These are phyloP conservation scores for Cadophora luteo-olivacea DNA, from an alignment of 2,329 filamentous ascomycete genomes.

Conservation along the genomic window DNA sequence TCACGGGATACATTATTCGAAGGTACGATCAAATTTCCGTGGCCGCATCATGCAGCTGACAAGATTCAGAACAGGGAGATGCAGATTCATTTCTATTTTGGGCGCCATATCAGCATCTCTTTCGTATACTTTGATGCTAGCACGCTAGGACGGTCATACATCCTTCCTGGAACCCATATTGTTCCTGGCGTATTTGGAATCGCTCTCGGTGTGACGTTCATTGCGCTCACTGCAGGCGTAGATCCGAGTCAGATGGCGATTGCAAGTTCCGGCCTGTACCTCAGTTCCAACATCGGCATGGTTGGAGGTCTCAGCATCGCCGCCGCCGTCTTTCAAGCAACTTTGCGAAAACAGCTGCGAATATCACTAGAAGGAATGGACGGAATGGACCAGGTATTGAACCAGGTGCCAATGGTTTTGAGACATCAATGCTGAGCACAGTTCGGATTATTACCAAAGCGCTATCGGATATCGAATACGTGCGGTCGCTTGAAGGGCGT, in stretches of 20 bases:
- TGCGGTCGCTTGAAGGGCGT: conserved; percentile 25
- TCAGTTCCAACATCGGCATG: conserved; percentile 44
- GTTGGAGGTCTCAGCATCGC: conserved; percentile 35
- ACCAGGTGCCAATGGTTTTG: not conserved
- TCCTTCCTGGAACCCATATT: conserved; percentile 63
- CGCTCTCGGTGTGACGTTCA: conserved; percentile 53
- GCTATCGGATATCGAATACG: conserved; percentile 32
- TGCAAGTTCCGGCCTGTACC: conserved; percentile 54
- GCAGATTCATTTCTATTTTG: conserved; percentile 60
- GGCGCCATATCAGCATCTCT: conserved; percentile 56
- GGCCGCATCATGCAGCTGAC: not conserved
- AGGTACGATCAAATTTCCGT: conserved; percentile 40
- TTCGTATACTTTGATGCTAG: conserved; percentile 58
- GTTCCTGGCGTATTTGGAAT: conserved; percentile 61
- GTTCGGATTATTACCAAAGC: conserved; percentile 30
- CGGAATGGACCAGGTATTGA: conserved; percentile 12
- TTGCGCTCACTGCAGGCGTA: conserved; percentile 55
- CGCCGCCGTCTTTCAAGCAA: conserved; percentile 31
- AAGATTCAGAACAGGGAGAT: conserved; percentile 58
- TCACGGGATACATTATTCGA: conserved; percentile 53
- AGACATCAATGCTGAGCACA: not conserved
- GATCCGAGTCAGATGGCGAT: conserved; percentile 55
- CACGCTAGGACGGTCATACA: conserved; percentile 67
- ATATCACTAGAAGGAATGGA: conserved; percentile 28
- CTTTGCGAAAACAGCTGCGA: conserved; percentile 28